These are phyloP conservation scores for Acorus calamus DNA, from an alignment of 106 monocot genomes.

Conservation along the genomic window DNA sequence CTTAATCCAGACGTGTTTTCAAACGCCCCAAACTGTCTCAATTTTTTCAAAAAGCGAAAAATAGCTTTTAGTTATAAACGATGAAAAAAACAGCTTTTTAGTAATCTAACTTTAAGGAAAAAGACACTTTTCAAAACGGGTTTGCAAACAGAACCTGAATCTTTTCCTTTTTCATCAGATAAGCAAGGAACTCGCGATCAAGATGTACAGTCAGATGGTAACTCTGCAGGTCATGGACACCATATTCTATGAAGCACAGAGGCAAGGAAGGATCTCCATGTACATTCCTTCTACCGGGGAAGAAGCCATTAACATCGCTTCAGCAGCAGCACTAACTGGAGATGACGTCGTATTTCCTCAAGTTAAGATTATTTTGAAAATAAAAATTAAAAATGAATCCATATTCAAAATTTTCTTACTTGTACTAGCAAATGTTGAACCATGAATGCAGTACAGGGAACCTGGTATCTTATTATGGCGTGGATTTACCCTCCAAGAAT, in stretches of 20 bases:
- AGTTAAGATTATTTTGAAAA: conserved; percentile 18
- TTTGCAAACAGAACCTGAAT: not conserved
- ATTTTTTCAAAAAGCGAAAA: too few relatives aligned
- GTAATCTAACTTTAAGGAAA: too few relatives aligned
- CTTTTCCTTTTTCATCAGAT: conserved; percentile 27
- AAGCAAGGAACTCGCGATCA: conserved; percentile 58
- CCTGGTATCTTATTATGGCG: conserved; percentile 87
- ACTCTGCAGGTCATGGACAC: conserved; percentile 85
- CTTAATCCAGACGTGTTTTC: too few relatives aligned
- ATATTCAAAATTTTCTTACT: too few relatives aligned
- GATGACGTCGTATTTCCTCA: conserved; percentile 91
- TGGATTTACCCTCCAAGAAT: conserved; percentile 75
- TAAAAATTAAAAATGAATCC: too few relatives aligned
- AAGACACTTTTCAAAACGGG: too few relatives aligned
- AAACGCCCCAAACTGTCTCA: too few relatives aligned
- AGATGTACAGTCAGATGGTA: conserved; percentile 76
- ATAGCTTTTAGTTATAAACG: too few relatives aligned
- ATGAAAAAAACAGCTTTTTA: too few relatives aligned
- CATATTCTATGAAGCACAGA: conserved; percentile 95
- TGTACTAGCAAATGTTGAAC: not conserved
- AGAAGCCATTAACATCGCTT: conserved; percentile 96
- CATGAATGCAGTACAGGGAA: conserved; percentile 69
- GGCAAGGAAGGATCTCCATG: conserved; percentile 99
- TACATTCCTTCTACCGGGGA: conserved; percentile 75
- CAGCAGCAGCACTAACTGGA: conserved; percentile 78